Conservation (phyloP, 768 basidiomycete species). For the Calocybe gangraenosa region DNA sequence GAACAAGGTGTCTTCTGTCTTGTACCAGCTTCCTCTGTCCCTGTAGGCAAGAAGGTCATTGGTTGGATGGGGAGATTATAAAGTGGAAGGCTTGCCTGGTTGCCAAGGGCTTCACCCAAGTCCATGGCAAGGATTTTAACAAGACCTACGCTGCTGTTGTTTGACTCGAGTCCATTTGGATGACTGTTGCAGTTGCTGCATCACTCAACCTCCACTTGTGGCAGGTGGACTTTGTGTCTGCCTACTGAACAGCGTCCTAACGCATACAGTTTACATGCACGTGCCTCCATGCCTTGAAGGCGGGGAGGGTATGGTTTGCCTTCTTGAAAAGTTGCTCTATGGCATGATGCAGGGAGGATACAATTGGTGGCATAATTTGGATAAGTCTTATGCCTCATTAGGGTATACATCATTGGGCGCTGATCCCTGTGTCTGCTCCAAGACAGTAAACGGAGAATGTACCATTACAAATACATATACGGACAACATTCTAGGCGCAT, state of each 20-base stretch:
- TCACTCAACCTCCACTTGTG: constrained; percentile 22
- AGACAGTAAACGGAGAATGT: constrained; percentile 1
- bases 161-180: constrained; percentile 13
- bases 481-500: constrained; percentile 14
- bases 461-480: constrained; percentile 17
- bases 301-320: constrained; percentile 16
- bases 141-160: constrained; percentile 17
- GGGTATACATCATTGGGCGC: constrained; percentile 17
- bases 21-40: constrained; percentile 1
- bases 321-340: constrained; percentile 21
- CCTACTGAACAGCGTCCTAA: constrained; percentile 28
- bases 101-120: constrained; percentile 27
- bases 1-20: constrained; percentile 16
- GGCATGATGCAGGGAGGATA: constrained; percentile 20
- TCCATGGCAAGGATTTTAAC: constrained; percentile 28
- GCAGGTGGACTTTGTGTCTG: constrained; percentile 28
- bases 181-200: constrained; percentile 24
- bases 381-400: constrained; percentile 1
- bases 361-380: constrained; percentile 16
- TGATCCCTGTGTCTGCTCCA: constrained; percentile 15
- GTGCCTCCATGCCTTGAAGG: constrained; percentile 15
- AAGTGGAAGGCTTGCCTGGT: constrained; percentile 25
- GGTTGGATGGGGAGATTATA: constrained; percentile 16
- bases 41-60: constrained; percentile 8
- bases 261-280: constrained; percentile 15